Evolutionary conservation across 2,329 filamentous ascomycete genomes (phyloP).

Genomic region (Helminthosporium solani): DNA sequence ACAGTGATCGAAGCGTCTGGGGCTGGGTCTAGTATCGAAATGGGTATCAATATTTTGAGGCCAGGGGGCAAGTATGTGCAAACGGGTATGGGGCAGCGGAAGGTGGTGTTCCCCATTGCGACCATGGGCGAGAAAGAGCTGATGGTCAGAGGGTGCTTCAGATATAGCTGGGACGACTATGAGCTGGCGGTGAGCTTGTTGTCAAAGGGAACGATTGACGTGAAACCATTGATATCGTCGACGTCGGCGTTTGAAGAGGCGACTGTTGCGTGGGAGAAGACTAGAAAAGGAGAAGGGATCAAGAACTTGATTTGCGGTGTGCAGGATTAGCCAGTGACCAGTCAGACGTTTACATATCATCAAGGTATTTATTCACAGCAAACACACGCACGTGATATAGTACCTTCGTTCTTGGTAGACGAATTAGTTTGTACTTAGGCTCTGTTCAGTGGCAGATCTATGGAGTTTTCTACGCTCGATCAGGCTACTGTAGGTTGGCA

Average conservation of each 20-base stretch:
- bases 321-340: conserved; percentile 9
- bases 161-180: conserved; percentile 36
- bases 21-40: conserved; percentile 80
- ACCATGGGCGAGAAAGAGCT: conserved; percentile 83
- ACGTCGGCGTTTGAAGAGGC: conserved; percentile 32
- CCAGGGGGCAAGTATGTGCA: conserved; percentile 96
- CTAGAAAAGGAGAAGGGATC: conserved; percentile 32
- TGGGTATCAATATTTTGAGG: conserved; percentile 81
- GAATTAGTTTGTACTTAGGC: no score
- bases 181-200: conserved; percentile 31
- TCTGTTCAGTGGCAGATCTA: no score
- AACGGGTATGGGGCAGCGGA: conserved; percentile 87
- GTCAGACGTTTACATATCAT: no score
- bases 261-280: conserved; percentile 35
- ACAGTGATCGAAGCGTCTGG: conserved; percentile 89
- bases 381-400: no score
- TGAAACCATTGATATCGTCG: conserved; percentile 33
- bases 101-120: conserved; percentile 94
- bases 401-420: no score
- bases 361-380: no score
- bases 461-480: no score
- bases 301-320: conserved; percentile 38
- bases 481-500: no score
- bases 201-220: conserved; percentile 21
- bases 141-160: conserved; percentile 36